Percentiles rank a stretch among this genome's conserved stretches.
Conservation (phyloP, 2,329 filamentous ascomycete genomes). For the Fusarium pseudograminearum region DNA sequence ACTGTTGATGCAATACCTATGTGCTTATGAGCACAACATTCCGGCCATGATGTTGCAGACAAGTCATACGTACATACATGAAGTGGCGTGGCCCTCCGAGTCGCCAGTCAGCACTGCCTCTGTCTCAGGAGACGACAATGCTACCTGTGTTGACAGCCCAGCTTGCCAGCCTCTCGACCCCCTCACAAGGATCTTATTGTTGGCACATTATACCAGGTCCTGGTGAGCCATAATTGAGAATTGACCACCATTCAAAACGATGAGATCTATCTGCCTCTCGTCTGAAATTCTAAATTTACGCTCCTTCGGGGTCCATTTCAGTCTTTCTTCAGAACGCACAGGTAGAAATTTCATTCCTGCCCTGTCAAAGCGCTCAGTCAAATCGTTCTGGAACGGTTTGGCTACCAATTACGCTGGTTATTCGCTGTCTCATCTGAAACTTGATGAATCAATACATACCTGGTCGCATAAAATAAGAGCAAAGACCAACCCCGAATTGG, state of each 20-base stretch:
- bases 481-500: constrained; percentile 6
- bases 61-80: constrained; percentile 17
- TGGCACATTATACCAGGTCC: constrained; percentile 1
- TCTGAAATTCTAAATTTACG: constrained; percentile 29
- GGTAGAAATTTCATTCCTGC: not conserved
- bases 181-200: not conserved
- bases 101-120: constrained; percentile 23
- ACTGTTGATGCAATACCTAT: constrained; percentile 27
- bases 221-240: not conserved
- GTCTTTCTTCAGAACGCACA: constrained; percentile 6
- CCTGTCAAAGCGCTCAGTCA: constrained; percentile 19
- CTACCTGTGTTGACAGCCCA: constrained; percentile 8
- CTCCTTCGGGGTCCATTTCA: constrained; percentile 17
- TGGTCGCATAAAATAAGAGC: constrained; percentile 23
- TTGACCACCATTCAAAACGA: not conserved
- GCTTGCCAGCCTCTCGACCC: not conserved
- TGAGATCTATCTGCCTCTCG: constrained; percentile 4
- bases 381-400: constrained; percentile 32
- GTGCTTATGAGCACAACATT: constrained; percentile 21
- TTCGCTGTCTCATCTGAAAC: constrained; percentile 7
- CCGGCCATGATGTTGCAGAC: constrained; percentile 18
- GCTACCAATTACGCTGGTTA: not conserved
- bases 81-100: constrained; percentile 9
- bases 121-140: constrained; percentile 30
- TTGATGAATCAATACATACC: not conserved